Percentiles rank a stretch among this genome's conserved stretches.
Evolutionary conservation across 306 rosid genomes (phyloP).

Genomic region (Cajanus cajan): DNA sequence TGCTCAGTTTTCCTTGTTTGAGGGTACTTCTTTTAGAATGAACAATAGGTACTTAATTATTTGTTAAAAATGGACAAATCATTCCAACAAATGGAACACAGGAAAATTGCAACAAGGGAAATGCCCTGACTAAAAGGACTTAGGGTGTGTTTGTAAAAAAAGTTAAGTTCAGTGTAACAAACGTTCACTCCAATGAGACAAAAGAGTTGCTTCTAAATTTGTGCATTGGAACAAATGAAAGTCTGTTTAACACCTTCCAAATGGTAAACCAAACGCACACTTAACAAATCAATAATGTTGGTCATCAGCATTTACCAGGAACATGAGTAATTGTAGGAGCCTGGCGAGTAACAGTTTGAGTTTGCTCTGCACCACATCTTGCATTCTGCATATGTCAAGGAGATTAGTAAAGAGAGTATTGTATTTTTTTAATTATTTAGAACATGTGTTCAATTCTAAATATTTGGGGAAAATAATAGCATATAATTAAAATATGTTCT

Average conservation of each 20-base stretch:
- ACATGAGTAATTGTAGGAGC: conserved; percentile 94
- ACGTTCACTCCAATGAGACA: too few relatives aligned
- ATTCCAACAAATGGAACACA: not conserved
- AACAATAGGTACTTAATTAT: not conserved
- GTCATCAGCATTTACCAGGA: conserved; percentile 61
- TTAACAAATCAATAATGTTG: not conserved
- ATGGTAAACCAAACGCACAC: too few relatives aligned
- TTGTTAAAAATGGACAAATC: not conserved
- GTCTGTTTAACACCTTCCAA: too few relatives aligned
- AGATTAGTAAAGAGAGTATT: not conserved
- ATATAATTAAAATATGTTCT: too few relatives aligned
- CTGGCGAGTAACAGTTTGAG: conserved; percentile 80
- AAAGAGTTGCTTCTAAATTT: too few relatives aligned
- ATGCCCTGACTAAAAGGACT: not conserved
- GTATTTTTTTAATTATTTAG: not conserved
- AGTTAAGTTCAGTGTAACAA: too few relatives aligned
- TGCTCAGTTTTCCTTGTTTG: not conserved
- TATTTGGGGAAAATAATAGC: too few relatives aligned
- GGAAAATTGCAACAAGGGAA: conserved; percentile 7
- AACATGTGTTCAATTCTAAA: not conserved
- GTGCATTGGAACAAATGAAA: too few relatives aligned
- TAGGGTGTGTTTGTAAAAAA: too few relatives aligned
- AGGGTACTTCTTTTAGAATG: too few relatives aligned
- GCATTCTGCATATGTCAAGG: conserved; percentile 62
- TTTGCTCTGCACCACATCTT: conserved; percentile 82